phyloP scores from a whole-genome alignment of 352 stramenopile genomes.

The Blastocystis sp. region DNA sequence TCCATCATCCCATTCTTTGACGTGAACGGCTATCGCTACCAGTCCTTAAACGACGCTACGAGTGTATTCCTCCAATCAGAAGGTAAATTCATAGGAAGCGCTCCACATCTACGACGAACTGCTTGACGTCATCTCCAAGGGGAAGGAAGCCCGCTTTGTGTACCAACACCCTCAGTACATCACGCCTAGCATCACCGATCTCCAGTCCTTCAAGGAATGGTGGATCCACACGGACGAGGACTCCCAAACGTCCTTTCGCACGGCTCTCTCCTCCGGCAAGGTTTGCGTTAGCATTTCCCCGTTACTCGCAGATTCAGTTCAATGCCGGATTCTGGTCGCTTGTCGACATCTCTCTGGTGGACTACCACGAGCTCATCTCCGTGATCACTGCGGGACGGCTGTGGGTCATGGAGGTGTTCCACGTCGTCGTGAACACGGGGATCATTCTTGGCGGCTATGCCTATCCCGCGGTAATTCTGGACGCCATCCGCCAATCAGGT shows the following conservation, averaged over 20 bases:
- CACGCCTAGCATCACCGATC: constrained; percentile 15
- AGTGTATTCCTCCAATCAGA: not conserved
- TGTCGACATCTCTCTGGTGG: not conserved
- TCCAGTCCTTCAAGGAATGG: constrained; percentile 29
- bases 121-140: not conserved
- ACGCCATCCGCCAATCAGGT: not conserved
- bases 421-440: constrained; percentile 23
- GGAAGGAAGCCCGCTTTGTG: not conserved
- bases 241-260: not conserved
- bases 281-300: not conserved
- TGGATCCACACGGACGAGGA: not conserved
- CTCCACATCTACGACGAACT: not conserved
- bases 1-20: not conserved
- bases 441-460: constrained; percentile 27
- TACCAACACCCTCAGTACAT: not conserved
- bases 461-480: not conserved
- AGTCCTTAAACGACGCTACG: not conserved
- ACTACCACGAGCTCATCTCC: constrained; percentile 20
- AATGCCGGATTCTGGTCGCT: constrained; percentile 35
- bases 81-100: constrained; percentile 1
- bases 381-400: not conserved
- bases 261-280: not conserved
- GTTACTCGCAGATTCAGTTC: not conserved
- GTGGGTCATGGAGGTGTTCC: constrained; percentile 14
- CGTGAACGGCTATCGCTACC: not conserved